Percentiles rank a stretch among this genome's conserved stretches.
Conservation (phyloP, 441 rosid species). For the Populus hybrid region DNA sequence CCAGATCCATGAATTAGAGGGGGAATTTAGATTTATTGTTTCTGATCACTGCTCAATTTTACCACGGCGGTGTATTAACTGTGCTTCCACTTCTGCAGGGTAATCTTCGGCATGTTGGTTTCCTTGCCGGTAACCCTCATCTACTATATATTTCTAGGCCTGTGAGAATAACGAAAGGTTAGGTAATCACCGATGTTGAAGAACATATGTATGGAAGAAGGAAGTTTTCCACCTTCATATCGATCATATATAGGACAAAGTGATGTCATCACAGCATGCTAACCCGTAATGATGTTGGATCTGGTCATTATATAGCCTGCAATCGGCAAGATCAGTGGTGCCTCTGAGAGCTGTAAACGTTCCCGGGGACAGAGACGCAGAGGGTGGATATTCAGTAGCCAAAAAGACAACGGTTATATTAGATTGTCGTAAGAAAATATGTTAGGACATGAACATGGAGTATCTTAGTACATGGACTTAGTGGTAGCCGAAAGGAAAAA, state of each 20-base stretch:
- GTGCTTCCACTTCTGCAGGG: constrained; percentile 42
- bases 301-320: constrained; percentile 3
- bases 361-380: constrained; percentile 3
- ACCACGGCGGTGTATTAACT: not conserved
- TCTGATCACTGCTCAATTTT: not conserved
- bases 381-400: not conserved
- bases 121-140: constrained; percentile 69
- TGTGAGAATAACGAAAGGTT: constrained; percentile 21
- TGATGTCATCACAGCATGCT: not conserved
- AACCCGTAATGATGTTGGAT: not conserved
- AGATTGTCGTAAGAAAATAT: constrained; percentile 4
- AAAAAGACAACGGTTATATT: not conserved
- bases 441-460: not conserved
- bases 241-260: too few relatives aligned
- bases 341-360: not conserved
- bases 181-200: not conserved
- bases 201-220: not conserved
- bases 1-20: too few relatives aligned
- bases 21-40: not conserved
- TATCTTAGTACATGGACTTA: constrained; percentile 22
- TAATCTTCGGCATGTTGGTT: constrained; percentile 75
- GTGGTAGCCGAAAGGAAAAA: constrained; percentile 37
- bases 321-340: not conserved
- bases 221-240: not conserved
- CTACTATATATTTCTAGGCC: constrained; percentile 56